Conservation (phyloP, 139 green algal species). For the Chara braunii region DNA sequence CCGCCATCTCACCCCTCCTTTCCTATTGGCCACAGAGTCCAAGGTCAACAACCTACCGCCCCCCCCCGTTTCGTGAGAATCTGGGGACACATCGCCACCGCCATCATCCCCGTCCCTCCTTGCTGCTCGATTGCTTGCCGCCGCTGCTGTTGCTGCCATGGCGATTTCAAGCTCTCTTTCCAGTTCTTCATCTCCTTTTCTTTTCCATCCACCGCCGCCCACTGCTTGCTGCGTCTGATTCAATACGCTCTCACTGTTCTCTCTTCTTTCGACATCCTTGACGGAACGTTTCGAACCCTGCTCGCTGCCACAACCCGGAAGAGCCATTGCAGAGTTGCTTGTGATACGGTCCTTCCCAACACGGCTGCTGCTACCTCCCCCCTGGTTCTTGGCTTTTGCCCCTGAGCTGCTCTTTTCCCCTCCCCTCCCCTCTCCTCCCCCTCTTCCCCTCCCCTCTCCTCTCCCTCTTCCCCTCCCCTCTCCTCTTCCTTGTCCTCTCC, state of each 20-base stretch:
- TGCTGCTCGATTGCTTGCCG: too few relatives aligned
- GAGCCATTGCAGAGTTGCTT: too few relatives aligned
- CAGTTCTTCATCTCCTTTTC: constrained; percentile 70
- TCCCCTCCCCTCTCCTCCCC: constrained; percentile 4
- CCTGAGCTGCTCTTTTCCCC: constrained; percentile 7
- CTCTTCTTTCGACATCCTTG: not conserved
- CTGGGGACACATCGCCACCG: too few relatives aligned
- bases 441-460: not conserved
- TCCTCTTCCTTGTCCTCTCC: not conserved
- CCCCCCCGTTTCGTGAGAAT: not conserved
- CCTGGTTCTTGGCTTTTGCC: too few relatives aligned
- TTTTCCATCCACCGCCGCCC: not conserved
- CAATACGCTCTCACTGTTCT: constrained; percentile 1
- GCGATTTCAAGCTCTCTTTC: constrained; percentile 73
- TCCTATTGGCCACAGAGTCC: not conserved
- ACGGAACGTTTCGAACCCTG: too few relatives aligned
- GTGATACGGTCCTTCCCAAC: too few relatives aligned
- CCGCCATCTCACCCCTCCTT: not conserved
- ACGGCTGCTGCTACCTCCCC: too few relatives aligned
- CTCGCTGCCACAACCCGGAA: too few relatives aligned
- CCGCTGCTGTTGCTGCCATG: constrained; percentile 52
- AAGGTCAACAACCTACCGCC: not conserved
- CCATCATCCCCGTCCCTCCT: too few relatives aligned
- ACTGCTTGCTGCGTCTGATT: constrained; percentile 8
- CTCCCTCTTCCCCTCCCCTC: not conserved